Evolutionary conservation across 306 rosid species (phyloP).

Genomic region (Begonia loranthoides): DNA sequence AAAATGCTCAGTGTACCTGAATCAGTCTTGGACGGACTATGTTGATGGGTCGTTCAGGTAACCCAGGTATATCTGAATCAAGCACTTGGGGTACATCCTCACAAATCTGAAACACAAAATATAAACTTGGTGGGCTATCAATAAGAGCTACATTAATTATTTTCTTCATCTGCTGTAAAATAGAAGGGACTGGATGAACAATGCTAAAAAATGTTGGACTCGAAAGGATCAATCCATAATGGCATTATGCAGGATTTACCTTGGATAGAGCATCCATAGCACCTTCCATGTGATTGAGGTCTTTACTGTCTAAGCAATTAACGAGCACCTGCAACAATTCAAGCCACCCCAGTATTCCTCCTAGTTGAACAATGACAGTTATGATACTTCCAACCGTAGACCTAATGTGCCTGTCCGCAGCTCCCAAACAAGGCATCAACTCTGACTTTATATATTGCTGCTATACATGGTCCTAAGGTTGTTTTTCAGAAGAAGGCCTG

Average conservation of each 20-base stretch:
- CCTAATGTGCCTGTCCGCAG: conserved; percentile 76
- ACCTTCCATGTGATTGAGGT: conserved; percentile 94
- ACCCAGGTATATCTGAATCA: conserved; percentile 83
- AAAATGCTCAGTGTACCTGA: conserved; percentile 31
- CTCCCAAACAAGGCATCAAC: conserved; percentile 89
- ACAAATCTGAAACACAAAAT: conserved; percentile 45
- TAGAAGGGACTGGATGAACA: neutral
- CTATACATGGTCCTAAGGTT: conserved; percentile 52
- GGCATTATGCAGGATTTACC: conserved; percentile 28
- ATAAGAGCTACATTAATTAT: no score
- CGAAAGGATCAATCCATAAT: neutral
- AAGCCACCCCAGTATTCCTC: conserved; percentile 84
- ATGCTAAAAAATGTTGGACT: neutral
- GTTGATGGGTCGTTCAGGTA: conserved; percentile 87
- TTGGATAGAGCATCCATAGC: conserved; percentile 98
- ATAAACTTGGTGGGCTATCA: no score
- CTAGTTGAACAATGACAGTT: conserved; percentile 71
- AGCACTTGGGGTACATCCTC: conserved; percentile 97
- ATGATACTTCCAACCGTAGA: conserved; percentile 83
- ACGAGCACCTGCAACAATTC: conserved; percentile 92
- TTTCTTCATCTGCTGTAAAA: neutral
- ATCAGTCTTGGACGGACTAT: conserved; percentile 77
- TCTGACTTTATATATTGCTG: conserved; percentile 88
- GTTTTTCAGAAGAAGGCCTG: conserved; percentile 82
- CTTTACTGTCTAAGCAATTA: conserved; percentile 78